Percentiles rank a stretch among this genome's conserved stretches.
Conservation (phyloP, 2,329 filamentous ascomycete species). For the Penicillium concentricum region DNA sequence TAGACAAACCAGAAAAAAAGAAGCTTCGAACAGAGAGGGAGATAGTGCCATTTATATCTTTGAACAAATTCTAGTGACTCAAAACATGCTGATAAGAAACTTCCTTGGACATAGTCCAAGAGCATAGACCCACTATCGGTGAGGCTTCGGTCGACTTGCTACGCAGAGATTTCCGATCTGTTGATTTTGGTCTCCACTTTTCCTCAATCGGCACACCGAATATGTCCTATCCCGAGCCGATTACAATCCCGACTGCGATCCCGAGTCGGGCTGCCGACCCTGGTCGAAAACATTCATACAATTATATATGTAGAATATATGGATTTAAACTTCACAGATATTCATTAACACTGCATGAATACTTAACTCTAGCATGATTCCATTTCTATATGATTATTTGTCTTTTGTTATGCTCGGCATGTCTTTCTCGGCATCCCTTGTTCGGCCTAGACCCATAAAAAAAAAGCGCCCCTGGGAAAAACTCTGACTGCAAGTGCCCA, state of each 20-base stretch:
- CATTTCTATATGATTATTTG: not conserved
- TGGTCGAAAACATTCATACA: not conserved
- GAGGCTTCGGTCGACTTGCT: slow-evolving; percentile 19
- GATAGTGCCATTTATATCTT: slow-evolving; percentile 14
- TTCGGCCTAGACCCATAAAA: slow-evolving; percentile 9
- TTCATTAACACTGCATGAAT: not conserved
- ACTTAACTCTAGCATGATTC: not conserved
- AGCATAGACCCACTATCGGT: slow-evolving; percentile 17
- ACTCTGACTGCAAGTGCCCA: not conserved
- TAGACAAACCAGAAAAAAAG: not conserved
- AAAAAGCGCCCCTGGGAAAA: slow-evolving; percentile 8
- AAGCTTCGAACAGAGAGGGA: not conserved
- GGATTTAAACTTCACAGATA: too few species aligned
- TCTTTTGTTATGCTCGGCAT: not conserved
- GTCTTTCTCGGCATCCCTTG: slow-evolving; percentile 7
- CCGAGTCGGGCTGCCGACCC: slow-evolving; percentile 13
- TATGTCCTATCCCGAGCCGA: slow-evolving; percentile 15
- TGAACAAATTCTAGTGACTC: not conserved
- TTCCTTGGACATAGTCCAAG: not conserved
- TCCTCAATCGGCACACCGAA: slow-evolving; percentile 28
- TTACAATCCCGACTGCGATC: not conserved
- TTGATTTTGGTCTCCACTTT: slow-evolving; percentile 14
- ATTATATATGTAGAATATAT: not conserved
- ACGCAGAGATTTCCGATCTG: slow-evolving; percentile 21
- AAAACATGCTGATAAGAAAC: slow-evolving; percentile 14